Conservation (phyloP, 1,139 yeast genomes). For the Blastobotrys ciferrii region DNA sequence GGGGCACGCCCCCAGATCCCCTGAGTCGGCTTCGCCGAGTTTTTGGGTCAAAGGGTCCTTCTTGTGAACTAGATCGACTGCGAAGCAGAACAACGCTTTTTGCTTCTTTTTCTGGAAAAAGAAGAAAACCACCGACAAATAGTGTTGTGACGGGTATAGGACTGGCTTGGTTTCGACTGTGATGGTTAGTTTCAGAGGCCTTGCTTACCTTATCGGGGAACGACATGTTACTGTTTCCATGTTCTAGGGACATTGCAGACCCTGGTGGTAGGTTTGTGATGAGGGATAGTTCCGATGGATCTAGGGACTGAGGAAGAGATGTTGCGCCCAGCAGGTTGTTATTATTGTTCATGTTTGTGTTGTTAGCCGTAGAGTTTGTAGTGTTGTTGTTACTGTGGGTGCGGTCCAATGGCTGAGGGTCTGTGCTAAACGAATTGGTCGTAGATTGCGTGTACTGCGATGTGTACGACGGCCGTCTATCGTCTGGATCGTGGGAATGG, state of each 20-base stretch:
- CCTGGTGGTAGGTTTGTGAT: conserved; percentile 19
- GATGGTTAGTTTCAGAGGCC: background rate
- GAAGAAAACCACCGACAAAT: no score
- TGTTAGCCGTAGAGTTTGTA: background rate
- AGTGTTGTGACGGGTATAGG: background rate
- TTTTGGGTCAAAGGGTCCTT: no score
- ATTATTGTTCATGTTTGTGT: background rate
- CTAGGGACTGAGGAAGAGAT: conserved; percentile 20
- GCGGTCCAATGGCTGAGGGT: conserved; percentile 6
- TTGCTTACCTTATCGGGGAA: conserved; percentile 2
- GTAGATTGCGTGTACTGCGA: conserved; percentile 22
- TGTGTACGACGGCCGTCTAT: conserved; percentile 21
- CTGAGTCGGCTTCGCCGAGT: no score
- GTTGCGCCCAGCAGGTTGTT: conserved; percentile 15
- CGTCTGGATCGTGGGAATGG: conserved; percentile 10
- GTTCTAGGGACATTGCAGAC: conserved; percentile 13
- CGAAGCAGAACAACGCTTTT: no score
- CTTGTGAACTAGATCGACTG: no score
- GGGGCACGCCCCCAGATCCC: no score
- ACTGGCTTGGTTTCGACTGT: background rate
- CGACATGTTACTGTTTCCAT: conserved; percentile 4
- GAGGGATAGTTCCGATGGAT: conserved; percentile 24
- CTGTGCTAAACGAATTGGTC: conserved; percentile 13
- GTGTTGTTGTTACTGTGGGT: conserved; percentile 15
- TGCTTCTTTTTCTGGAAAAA: no score